Base-by-base conservation (phyloP, 2,329 filamentous ascomycete species). In the Drechslera avenae region DNA sequence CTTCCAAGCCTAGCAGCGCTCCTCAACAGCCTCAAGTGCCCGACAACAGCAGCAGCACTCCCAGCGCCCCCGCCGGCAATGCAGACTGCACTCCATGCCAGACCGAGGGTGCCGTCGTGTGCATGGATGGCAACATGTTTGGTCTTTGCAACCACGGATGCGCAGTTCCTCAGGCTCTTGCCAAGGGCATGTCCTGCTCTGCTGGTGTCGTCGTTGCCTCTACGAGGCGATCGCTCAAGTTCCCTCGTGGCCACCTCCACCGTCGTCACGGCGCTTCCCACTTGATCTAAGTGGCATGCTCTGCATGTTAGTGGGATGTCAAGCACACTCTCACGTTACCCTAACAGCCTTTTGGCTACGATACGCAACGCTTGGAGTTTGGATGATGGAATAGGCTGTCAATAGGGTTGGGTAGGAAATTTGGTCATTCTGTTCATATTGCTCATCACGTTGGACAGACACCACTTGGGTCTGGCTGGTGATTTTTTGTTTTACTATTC, bases 61-160 rank as follows among this genome's bases (percentile, higher is more conserved):
- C 54, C 13, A 37, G 54, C 13, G 47, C 58, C 5, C 45, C 57
- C n/a, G 28, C 49, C 23, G 26, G 41, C 30, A 46, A 46, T 23
- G 55, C 52, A 12, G 57, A 61, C 47, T 64, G 64, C 59, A 63
- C 58, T 31, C 58, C 75, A 31, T 79, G 77, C 70, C 63, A 68
- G 12, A 69, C 59, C 31, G 69, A 76, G 7, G 77, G 77, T 16
- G 65, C 62, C 19, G 59, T 80, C 37, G 66, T 79, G 48, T 80
- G 78, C 68, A 75, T 78, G 30, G 75, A 75, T 42, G 57, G 48
- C 40, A 66, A 56, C 32, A 67, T 73, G 19, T 80, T 76, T 47
- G 78, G 77, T 26, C 65, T 79, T 30, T 79, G 77, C 72, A 69
- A 78, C 67, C 64, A 70, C 43, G 70, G 73, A 37, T 76, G 66